These are phyloP conservation scores for Hyaloraphidium curvatum DNA, from an alignment of 192 early-diverging fungal genomes.

Conservation along the genomic window DNA sequence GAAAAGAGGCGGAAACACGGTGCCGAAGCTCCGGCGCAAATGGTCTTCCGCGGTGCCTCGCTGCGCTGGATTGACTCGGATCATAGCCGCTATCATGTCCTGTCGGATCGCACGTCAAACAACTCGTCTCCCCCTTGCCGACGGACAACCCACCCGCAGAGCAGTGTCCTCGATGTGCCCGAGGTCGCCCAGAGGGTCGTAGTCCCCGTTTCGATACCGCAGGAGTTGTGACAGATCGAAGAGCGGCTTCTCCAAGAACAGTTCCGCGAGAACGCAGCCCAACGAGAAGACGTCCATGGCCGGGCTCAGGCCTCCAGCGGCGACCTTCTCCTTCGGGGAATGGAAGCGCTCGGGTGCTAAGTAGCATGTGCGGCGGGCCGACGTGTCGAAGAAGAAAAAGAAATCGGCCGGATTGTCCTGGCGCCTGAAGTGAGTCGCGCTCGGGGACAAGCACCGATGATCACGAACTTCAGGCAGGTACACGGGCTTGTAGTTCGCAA, in stretches of 20 bases:
- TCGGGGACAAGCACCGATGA: neutral
- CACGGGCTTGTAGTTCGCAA: slow-evolving; percentile 80
- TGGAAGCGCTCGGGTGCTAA: slow-evolving; percentile 91
- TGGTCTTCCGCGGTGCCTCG: slow-evolving; percentile 57
- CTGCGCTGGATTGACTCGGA: slow-evolving; percentile 56
- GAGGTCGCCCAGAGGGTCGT: slow-evolving; percentile 42
- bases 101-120: slow-evolving; percentile 11
- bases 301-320: slow-evolving; percentile 21
- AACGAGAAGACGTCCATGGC: slow-evolving; percentile 92
- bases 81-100: slow-evolving; percentile 67
- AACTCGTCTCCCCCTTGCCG: neutral
- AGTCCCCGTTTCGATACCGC: slow-evolving; percentile 66
- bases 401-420: slow-evolving; percentile 90
- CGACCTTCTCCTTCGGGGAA: slow-evolving; percentile 26
- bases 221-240: slow-evolving; percentile 84
- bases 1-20: slow-evolving; percentile 57
- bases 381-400: slow-evolving; percentile 90
- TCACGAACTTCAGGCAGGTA: slow-evolving; percentile 49
- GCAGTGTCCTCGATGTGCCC: slow-evolving; percentile 66
- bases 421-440: neutral
- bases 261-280: slow-evolving; percentile 71
- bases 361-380: slow-evolving; percentile 74
- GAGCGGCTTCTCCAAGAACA: slow-evolving; percentile 78
- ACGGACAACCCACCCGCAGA: slow-evolving; percentile 29
- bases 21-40: slow-evolving; percentile 46